Conservation (phyloP, 2,329 filamentous ascomycete genomes). For the Paraconiothyrium brasiliense region DNA sequence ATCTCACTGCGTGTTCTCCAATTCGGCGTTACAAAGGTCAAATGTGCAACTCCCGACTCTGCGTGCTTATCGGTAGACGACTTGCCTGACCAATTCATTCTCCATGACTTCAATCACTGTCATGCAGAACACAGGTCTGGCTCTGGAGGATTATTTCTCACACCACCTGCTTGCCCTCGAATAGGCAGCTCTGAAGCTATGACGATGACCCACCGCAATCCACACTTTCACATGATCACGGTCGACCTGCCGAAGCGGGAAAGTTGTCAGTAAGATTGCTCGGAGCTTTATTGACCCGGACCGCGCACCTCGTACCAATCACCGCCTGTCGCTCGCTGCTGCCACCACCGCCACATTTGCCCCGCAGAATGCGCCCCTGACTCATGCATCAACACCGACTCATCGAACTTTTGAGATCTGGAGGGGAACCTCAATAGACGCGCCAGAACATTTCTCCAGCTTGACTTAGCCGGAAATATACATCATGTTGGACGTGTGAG, state of each 20-base stretch:
- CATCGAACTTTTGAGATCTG: slow-evolving; percentile 21
- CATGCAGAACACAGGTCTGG: too few species aligned
- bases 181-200: slow-evolving; percentile 49
- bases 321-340: slow-evolving; percentile 9
- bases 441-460: slow-evolving; percentile 3
- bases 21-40: too few species aligned
- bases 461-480: slow-evolving; percentile 14
- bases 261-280: slow-evolving; percentile 22
- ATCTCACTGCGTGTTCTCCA: background rate
- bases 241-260: slow-evolving; percentile 36
- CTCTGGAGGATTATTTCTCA: background rate
- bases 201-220: slow-evolving; percentile 40
- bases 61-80: too few species aligned
- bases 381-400: slow-evolving; percentile 29
- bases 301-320: background rate
- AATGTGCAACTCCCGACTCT: too few species aligned
- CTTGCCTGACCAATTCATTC: too few species aligned
- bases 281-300: slow-evolving; percentile 6
- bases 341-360: slow-evolving; percentile 30
- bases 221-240: slow-evolving; percentile 32
- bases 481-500: slow-evolving; percentile 48
- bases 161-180: slow-evolving; percentile 22
- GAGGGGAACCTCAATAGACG: background rate
- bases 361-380: slow-evolving; percentile 33
- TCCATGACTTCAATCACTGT: too few species aligned